Percentiles rank a stretch among this genome's conserved stretches.
Evolutionary conservation across 345 rosid species (phyloP).

Genomic region (Lumnitzera racemosa): DNA sequence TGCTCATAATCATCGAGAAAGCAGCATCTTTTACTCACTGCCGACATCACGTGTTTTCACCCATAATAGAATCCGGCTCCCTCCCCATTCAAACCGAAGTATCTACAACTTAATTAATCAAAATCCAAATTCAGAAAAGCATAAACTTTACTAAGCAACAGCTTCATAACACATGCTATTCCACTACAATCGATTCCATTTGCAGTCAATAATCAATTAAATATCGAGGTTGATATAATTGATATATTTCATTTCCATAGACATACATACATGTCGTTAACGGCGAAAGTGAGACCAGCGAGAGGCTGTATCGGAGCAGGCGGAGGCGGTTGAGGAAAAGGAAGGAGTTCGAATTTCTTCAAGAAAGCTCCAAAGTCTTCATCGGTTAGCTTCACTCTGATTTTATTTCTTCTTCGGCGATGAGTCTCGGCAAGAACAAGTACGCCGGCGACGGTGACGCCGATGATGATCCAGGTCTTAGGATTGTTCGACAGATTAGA

Average conservation of each 20-base stretch:
- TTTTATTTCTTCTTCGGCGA: constrained; percentile 41
- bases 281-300: constrained; percentile 64
- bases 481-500: constrained; percentile 42
- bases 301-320: constrained; percentile 75
- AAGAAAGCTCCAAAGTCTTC: constrained; percentile 76
- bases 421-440: constrained; percentile 59
- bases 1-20: too few relatives aligned
- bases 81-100: too few relatives aligned
- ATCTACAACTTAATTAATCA: too few relatives aligned
- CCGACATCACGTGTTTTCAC: too few relatives aligned
- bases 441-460: constrained; percentile 71
- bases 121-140: too few relatives aligned
- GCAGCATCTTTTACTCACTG: too few relatives aligned
- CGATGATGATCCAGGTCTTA: constrained; percentile 70
- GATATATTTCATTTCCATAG: neutral
- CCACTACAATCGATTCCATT: too few relatives aligned
- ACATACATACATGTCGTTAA: constrained; percentile 57
- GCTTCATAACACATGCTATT: too few relatives aligned
- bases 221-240: too few relatives aligned
- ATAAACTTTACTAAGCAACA: too few relatives aligned
- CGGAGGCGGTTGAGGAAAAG: constrained; percentile 82
- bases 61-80: too few relatives aligned
- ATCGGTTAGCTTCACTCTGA: constrained; percentile 14
- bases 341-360: constrained; percentile 58
- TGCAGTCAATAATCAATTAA: too few relatives aligned